Evolutionary conservation across 208 protist genomes (phyloP), one percentile per base, ranked within the genome.

Genomic region (Crithidia expoeki): DNA sequence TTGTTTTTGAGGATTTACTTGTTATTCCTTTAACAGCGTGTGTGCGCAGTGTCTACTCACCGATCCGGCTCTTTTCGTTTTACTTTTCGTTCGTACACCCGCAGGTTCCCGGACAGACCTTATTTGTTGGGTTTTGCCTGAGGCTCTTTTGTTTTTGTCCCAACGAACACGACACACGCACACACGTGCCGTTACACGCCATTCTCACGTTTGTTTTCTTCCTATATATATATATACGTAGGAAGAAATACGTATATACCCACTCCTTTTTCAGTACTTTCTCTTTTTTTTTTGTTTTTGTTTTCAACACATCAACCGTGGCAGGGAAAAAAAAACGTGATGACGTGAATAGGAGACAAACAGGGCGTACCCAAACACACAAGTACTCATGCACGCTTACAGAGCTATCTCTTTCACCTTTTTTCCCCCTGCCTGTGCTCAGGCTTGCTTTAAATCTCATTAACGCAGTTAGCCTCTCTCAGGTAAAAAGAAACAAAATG

Each of bases 241-340:
- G n/a, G n/a, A 52, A 40, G 12, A 40, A 40, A 40, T 40, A 40
- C n/a, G n/a, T n/a, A n/a, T n/a, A n/a, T n/a, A n/a, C n/a, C n/a
- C n/a, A n/a, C n/a, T 25, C 36, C 23, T 62, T 21, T 49, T 49
- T 50, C 38, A 32, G 21, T 62, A 28, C 28, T 63, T 70, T 46
- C 32, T 59, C 49, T 64, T 47, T 68, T 65, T 66, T 65, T 66
- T 63, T 51, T 10, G 7, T 50, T 60, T 32, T 2, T 52, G 14
- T 16, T 27, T 59, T 21, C n/a, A 28, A 7, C 23, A 33, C 32
- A n/a, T 59, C 53, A 46, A 28, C 9, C 19, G 14, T 10, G 32
- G 32, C 33, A 2, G 19, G 32, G 53, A 28, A 40, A 59, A 25
- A 33, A 28, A 40, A 59, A 25, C 16, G 21, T 59, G 53, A 23